Percentiles rank a stretch among this genome's conserved stretches.
Evolutionary conservation across 192 early-diverging fungal species (phyloP).

Genomic region (Lobosporangium transversale): DNA sequence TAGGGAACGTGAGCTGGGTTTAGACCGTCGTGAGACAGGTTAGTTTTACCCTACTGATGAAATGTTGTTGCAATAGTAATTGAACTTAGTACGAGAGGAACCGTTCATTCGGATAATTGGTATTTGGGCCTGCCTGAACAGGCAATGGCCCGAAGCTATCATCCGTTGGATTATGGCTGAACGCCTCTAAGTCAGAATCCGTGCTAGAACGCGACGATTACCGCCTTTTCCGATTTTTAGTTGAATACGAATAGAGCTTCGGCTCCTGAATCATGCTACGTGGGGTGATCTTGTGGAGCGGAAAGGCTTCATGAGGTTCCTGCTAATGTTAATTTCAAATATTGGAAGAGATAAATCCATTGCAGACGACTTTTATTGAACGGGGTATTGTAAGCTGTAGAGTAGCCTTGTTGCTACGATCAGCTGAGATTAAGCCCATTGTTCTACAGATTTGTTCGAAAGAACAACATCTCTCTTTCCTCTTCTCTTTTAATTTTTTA

Average conservation of each 20-base stretch:
- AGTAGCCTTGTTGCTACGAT: too few relatives aligned
- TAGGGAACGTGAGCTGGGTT: slow-evolving; percentile 93
- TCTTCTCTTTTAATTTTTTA: too few relatives aligned
- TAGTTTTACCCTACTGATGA: slow-evolving; percentile 32
- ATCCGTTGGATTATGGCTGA: slow-evolving; percentile 41
- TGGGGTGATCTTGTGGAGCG: neutral
- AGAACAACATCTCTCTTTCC: too few relatives aligned
- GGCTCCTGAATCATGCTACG: neutral
- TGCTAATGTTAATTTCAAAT: slow-evolving; percentile 1
- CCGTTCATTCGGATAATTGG: slow-evolving; percentile 31
- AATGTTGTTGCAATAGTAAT: slow-evolving; percentile 30
- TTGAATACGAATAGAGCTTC: slow-evolving; percentile 20
- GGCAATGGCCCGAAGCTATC: slow-evolving; percentile 37
- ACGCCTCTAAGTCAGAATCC: slow-evolving; percentile 33
- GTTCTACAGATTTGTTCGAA: too few relatives aligned
- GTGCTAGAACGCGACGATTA: slow-evolving; percentile 39
- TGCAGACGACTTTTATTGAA: neutral
- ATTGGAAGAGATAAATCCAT: slow-evolving; percentile 1
- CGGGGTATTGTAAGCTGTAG: neutral
- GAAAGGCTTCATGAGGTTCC: neutral
- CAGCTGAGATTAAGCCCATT: too few relatives aligned
- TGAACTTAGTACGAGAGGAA: slow-evolving; percentile 24
- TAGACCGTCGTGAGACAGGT: slow-evolving; percentile 94
- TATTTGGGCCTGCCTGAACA: slow-evolving; percentile 28
- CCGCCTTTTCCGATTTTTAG: slow-evolving; percentile 31